Base-by-base conservation (phyloP, 768 basidiomycete species). In the Suillus ampliporus region DNA sequence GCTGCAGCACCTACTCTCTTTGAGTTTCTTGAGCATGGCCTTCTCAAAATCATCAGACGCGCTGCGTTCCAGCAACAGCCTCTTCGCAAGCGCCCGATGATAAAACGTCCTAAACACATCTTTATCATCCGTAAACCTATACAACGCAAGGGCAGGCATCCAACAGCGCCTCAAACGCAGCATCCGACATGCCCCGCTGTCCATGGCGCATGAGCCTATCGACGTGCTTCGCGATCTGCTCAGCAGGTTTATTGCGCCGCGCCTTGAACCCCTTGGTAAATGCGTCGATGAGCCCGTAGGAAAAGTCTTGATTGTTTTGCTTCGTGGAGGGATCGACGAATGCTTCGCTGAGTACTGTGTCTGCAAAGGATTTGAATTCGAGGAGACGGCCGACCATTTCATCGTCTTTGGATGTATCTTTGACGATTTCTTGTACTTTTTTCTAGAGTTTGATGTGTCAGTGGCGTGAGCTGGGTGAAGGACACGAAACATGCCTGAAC, bases 71-170 rank as follows among this genome's bases (percentile, higher is more conserved):
- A 96, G 79, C 43, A 98, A 77, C 62, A 98, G 70, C 60, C 95
- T 84, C 79, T 92, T 95, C n/a, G 95, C 91, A 40, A 97, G 77
- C 41, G 89, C 86, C 13, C 93, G 88, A 76, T 91, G 91, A 74
- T 97, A 98, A 76, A 95, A 97, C 31, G 90, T 89, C 68, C 95
- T 86, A 75, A 97, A 98, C 37, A 97, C 93, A 71, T 97, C 95
- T 73, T 94, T 95, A 71, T 96, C 94, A 57, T 94, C 89, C 5
- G 93, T 95, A 72, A 87, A 96, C 58, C 92, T 81, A 75, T 95
- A 97, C 60, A 98, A 76, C 8, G 78, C 84, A 28, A 97, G 79
- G 4, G 85, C 90, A 9, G n/a, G 78, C 82, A 61, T 92, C 87
- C 62, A 97, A 77, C 59, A 85, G 72, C 2, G 76, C 74, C 56